Conservation (phyloP, 306 rosid genomes). For the Gastrolobium villosum region DNA sequence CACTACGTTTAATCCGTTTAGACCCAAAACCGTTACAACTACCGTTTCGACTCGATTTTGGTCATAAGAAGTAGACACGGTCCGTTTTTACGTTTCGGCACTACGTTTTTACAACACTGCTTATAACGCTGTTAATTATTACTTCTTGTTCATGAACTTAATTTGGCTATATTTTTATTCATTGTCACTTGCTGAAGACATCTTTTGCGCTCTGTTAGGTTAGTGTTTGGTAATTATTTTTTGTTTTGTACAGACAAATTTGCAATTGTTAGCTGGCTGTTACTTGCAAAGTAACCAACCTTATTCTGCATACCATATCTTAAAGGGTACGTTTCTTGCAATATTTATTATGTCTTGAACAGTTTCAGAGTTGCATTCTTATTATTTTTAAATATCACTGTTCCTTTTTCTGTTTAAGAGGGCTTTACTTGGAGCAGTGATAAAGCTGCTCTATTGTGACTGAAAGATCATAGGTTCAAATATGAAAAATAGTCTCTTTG, state of each 20-base stretch:
- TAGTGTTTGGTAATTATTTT: conserved; percentile 33
- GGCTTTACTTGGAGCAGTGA: too few species aligned
- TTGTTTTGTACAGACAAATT: conserved; percentile 70
- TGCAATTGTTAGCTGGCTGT: conserved; percentile 87
- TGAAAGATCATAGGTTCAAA: too few species aligned
- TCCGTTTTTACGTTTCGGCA: too few species aligned
- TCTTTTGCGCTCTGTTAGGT: conserved; percentile 1
- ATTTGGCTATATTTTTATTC: conserved; percentile 5
- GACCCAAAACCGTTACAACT: too few species aligned
- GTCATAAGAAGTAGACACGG: too few species aligned
- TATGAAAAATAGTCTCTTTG: too few species aligned
- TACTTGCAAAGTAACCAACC: conserved; percentile 88
- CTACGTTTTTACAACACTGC: too few species aligned
- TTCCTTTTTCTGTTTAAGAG: neutral
- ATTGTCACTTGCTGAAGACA: conserved; percentile 7
- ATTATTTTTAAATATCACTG: conserved; percentile 16
- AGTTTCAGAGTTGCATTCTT: neutral
- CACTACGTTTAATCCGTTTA: too few species aligned
- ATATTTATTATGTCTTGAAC: conserved; percentile 10
- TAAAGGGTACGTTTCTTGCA: conserved; percentile 73
- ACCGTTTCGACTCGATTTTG: too few species aligned
- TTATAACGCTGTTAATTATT: conserved; percentile 2
- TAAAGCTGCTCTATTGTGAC: too few species aligned
- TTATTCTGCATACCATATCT: conserved; percentile 84
- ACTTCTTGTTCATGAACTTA: conserved; percentile 41